These are phyloP conservation scores for Dactylis glomerata DNA, from an alignment of 176 grass and related monocot species.

Conservation along the genomic window DNA sequence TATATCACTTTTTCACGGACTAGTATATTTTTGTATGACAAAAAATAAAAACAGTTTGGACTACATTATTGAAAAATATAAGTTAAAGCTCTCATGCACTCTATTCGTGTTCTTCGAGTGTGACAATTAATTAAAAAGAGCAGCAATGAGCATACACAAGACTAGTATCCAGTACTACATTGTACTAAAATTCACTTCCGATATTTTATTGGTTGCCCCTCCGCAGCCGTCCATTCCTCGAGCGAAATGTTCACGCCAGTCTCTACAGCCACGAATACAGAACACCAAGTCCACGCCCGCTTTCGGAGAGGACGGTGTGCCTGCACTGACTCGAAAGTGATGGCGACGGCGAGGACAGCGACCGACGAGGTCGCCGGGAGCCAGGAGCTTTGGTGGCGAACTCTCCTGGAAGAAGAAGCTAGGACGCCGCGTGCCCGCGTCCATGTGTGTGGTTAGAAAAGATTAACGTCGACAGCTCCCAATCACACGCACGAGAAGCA, in stretches of 20 bases:
- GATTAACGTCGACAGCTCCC: constrained; percentile 4
- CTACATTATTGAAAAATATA: no score
- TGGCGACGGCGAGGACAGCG: background rate
- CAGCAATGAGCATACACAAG: no score
- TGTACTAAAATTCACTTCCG: background rate
- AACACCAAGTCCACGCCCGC: background rate
- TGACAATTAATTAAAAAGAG: no score
- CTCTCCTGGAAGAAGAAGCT: background rate
- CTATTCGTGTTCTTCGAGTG: no score
- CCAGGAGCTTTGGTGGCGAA: background rate
- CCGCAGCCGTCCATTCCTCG: background rate
- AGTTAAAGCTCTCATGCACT: no score
- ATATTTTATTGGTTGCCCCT: background rate
- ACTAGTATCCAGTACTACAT: background rate
- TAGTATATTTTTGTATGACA: no score
- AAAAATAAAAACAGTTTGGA: no score
- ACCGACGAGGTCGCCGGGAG: background rate
- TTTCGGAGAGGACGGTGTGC: background rate
- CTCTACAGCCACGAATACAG: background rate
- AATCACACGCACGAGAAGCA: background rate
- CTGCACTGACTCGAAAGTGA: constrained; percentile 4
- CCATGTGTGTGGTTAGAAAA: constrained; percentile 7
- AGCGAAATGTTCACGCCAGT: background rate
- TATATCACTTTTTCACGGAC: no score
- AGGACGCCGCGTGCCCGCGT: background rate